Evolutionary conservation across 495 filamentous ascomycete genomes (phyloP).

Genomic region (Penicillium nucicola): DNA sequence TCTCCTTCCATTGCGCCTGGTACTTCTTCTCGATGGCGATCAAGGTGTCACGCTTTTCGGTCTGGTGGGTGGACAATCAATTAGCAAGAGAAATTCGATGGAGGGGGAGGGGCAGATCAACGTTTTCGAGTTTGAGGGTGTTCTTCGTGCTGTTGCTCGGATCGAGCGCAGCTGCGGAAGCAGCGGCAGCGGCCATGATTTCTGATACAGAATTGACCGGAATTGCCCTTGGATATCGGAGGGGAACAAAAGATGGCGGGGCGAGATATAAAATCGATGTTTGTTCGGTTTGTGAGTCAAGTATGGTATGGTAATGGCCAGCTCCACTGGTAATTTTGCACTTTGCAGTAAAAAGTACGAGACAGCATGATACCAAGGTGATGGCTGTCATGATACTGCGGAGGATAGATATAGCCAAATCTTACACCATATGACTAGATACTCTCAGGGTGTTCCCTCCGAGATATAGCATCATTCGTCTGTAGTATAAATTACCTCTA

Average conservation of each 20-base stretch:
- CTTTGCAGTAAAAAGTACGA: too few species aligned
- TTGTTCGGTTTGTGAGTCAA: constrained; percentile 23
- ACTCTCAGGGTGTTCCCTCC: too few species aligned
- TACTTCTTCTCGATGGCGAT: constrained; percentile 90
- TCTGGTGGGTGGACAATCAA: constrained; percentile 42
- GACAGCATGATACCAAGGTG: too few species aligned
- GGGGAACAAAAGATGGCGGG: constrained; percentile 31
- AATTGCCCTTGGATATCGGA: constrained; percentile 13
- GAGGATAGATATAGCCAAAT: too few species aligned
- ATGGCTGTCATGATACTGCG: too few species aligned
- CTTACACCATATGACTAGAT: too few species aligned
- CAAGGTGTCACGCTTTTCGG: constrained; percentile 88
- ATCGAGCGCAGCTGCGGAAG: constrained; percentile 55
- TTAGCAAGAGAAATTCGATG: constrained; percentile 22
- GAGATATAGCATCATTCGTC: too few species aligned
- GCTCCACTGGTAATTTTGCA: not conserved
- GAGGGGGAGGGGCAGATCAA: constrained; percentile 35
- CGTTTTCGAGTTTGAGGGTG: constrained; percentile 73
- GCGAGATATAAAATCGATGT: constrained; percentile 25
- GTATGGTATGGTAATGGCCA: constrained; percentile 11
- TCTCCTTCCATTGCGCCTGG: constrained; percentile 78
- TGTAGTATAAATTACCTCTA: not conserved
- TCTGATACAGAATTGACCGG: constrained; percentile 10
- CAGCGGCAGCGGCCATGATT: constrained; percentile 55
- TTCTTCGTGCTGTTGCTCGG: constrained; percentile 60